A percentile compares a stretch with the other conserved stretches of the same genome.
Evolutionary conservation across 192 early-diverging fungal genomes (phyloP).

Genomic region (Rhizophagus prolifer): DNA sequence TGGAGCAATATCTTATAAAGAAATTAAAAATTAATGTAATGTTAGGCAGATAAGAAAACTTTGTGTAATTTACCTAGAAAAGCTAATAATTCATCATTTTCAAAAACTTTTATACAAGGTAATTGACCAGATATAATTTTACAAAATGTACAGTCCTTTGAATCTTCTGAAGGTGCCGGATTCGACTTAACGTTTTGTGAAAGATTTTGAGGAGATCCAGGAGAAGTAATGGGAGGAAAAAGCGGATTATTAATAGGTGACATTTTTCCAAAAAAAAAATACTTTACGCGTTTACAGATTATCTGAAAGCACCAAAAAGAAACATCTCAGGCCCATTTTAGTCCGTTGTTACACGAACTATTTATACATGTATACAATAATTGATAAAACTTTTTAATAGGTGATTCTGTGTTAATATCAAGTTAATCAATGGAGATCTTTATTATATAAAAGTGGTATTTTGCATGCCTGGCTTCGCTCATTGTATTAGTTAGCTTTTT

Average conservation of each 20-base stretch:
- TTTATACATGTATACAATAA: too few species aligned
- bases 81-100: conserved; percentile 4
- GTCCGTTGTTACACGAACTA: too few species aligned
- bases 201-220: background rate
- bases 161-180: background rate
- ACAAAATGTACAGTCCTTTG: conserved; percentile 1
- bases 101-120: background rate
- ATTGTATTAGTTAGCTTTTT: too few species aligned
- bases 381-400: too few species aligned
- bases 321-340: too few species aligned
- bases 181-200: background rate
- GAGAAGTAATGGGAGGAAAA: background rate
- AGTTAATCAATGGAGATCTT: too few species aligned
- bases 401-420: too few species aligned
- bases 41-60: background rate
- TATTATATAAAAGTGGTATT: too few species aligned
- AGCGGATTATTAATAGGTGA: background rate
- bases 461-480: too few species aligned
- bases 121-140: background rate
- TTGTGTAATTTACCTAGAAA: background rate
- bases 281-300: too few species aligned
- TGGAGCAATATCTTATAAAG: background rate
- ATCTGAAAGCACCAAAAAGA: too few species aligned
- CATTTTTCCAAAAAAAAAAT: background rate
- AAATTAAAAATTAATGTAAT: background rate